Conservation (phyloP, 169 alveolate species). For the Eimeria falciformis region DNA sequence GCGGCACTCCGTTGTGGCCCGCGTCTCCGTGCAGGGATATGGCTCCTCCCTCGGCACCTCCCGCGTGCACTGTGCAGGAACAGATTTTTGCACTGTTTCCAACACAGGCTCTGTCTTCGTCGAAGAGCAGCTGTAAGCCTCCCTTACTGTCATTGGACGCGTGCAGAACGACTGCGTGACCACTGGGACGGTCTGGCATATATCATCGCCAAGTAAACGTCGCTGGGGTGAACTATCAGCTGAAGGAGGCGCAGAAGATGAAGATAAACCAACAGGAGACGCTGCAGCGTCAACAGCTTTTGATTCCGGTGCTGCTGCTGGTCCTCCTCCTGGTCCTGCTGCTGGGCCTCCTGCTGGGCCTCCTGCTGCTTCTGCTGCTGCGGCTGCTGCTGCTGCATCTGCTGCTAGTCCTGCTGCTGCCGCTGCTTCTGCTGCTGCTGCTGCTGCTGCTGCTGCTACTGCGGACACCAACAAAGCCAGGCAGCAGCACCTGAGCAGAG, state of each 20-base stretch:
- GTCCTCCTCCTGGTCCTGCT: background rate
- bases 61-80: background rate
- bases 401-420: constrained; percentile 6
- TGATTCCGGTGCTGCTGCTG: background rate
- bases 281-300: background rate
- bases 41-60: background rate
- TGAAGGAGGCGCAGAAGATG: background rate
- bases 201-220: background rate
- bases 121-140: constrained; percentile 40
- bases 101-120: constrained; percentile 3
- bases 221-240: background rate
- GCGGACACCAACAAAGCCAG: no score
- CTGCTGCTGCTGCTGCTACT: constrained; percentile 23
- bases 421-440: constrained; percentile 2
- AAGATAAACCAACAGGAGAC: background rate
- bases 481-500: no score
- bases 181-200: constrained; percentile 21
- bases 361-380: constrained; percentile 1
- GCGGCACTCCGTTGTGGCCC: background rate
- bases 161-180: constrained; percentile 24
- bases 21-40: background rate
- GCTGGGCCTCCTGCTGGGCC: background rate
- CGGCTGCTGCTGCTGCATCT: background rate
- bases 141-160: constrained; percentile 2
- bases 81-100: background rate